Evolutionary conservation across 306 rosid species (phyloP), one percentile per base, ranked within the genome.

Genomic region (Argentina anserina): DNA sequence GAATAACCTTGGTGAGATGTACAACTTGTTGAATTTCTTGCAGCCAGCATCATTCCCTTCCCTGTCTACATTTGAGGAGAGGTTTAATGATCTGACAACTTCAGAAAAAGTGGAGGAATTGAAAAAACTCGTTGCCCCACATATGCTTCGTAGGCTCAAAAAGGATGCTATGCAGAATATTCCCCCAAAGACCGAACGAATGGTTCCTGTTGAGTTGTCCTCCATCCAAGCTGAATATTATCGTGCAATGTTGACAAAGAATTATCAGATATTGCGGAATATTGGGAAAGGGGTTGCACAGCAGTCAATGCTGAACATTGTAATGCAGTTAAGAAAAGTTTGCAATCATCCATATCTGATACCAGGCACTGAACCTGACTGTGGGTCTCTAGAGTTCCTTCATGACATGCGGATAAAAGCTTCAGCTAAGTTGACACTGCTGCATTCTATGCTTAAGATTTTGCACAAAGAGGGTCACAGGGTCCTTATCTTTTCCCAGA

Each of bases 341-440:
- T 95, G 99, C 85, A 95, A 95, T 86, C 99, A 95, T 84, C 99
- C 99, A 23, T 95, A 95, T 83, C 99, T 95, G 66, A 95, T 95
- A 80, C 97, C 95, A 9, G 99, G 99, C 80, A 95, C 99, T 13
- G 99, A 95, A 70, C 97, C 99, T 53, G 99, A 95, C 71, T 88
- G 89, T 79, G 99, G 99, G 23, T 90, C 99, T 42, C 82, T 77
- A 37, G 96, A 92, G 81, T 95, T 95, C 71, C 99, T 95, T 79
- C 99, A 95, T 74, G 99, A 92, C 82, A 95, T 95, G 99, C 75
- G 99, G 84, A 95, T 95, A 84, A 95, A 95, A 85, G 99, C 99
- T 79, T 95, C 99, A 10, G 99, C 97, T 68, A 95, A 95, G 90
- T 67, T 95, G 85, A 90, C 97, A 31, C 85, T 95, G 81, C 79